Percentiles rank a stretch among this genome's conserved stretches.
Evolutionary conservation across 768 basidiomycete genomes (phyloP).

Genomic region (Galerina sulciceps): DNA sequence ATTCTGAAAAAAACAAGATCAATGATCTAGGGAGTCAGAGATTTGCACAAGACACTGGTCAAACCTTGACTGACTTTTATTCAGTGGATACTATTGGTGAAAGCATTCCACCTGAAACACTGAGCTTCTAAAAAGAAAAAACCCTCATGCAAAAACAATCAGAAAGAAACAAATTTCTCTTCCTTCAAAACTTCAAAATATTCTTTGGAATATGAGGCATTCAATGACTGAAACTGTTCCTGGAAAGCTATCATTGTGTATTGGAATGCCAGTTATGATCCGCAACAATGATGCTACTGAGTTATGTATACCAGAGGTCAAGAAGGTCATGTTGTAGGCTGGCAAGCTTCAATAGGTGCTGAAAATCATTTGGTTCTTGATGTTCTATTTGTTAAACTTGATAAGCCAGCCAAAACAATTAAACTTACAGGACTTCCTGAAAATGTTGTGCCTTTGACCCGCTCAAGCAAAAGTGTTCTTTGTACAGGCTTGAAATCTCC

Average conservation of each 20-base stretch:
- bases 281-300: slow-evolving; percentile 38
- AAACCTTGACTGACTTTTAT: too few species aligned
- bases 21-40: too few species aligned
- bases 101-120: too few species aligned
- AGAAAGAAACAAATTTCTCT: too few species aligned
- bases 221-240: slow-evolving; percentile 23
- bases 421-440: slow-evolving; percentile 25
- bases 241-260: slow-evolving; percentile 24
- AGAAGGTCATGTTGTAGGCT: slow-evolving; percentile 30
- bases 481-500: slow-evolving; percentile 6
- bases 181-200: too few species aligned
- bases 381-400: slow-evolving; percentile 31
- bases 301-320: slow-evolving; percentile 39
- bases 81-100: too few species aligned
- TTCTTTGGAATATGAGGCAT: slow-evolving; percentile 8
- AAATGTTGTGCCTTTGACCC: slow-evolving; percentile 32
- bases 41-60: too few species aligned
- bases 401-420: slow-evolving; percentile 24
- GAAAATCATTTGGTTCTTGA: slow-evolving; percentile 24
- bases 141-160: neutral
- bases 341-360: slow-evolving; percentile 19
- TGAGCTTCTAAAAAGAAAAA: slow-evolving; percentile 36
- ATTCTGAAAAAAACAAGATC: too few species aligned
- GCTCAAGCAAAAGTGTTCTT: neutral
- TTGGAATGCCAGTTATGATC: slow-evolving; percentile 37